Evolutionary conservation across 139 green algal species (phyloP).

Genomic region (Coccomyxa sp.): DNA sequence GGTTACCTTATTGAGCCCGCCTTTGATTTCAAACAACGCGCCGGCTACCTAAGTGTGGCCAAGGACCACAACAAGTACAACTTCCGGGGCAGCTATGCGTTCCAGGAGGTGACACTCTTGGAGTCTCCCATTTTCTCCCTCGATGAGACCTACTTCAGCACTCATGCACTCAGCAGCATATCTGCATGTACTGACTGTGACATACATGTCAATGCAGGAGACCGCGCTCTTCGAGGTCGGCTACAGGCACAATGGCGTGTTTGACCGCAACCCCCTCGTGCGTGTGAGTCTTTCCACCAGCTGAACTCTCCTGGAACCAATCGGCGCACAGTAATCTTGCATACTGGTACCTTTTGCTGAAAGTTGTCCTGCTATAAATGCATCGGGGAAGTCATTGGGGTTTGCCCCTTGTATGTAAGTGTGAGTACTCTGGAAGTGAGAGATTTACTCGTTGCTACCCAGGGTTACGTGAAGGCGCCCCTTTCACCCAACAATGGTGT

Average conservation of each 20-base stretch:
- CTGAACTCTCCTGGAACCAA: not conserved
- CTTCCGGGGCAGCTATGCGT: conserved; percentile 18
- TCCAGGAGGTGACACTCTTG: conserved; percentile 8
- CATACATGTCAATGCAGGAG: conserved; percentile 4
- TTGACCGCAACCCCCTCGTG: not conserved
- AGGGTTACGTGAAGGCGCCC: conserved; percentile 5
- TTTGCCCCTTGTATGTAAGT: no score
- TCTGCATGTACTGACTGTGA: not conserved
- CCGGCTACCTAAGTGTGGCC: conserved; percentile 13
- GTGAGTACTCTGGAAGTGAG: no score
- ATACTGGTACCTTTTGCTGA: no score
- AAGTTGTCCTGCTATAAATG: no score
- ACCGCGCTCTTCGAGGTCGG: conserved; percentile 18
- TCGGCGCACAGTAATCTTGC: no score
- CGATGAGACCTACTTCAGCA: not conserved
- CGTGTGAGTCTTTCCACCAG: not conserved
- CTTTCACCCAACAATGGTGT: not conserved
- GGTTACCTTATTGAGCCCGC: conserved; percentile 26
- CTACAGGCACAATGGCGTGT: conserved; percentile 4
- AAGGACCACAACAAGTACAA: conserved; percentile 13
- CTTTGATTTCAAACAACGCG: conserved; percentile 18
- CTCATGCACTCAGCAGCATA: not conserved
- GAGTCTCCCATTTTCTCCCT: not conserved
- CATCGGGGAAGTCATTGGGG: no score
- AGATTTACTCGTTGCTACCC: not conserved